phyloP scores from a whole-genome alignment of 106 monocot genomes.

The Acorus calamus region DNA sequence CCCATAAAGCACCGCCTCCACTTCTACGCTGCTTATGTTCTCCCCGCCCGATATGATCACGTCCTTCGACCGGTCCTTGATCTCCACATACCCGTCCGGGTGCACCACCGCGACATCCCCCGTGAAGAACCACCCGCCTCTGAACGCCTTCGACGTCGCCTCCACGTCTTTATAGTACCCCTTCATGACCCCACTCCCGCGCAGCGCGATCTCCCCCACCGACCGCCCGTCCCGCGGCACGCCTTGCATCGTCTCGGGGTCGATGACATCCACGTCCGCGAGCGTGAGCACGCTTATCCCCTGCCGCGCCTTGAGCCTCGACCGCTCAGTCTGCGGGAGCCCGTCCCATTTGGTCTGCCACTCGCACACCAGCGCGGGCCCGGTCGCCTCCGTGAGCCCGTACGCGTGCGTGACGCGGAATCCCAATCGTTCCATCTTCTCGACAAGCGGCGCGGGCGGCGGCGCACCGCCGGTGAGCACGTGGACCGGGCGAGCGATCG shows the following conservation, averaged over 20 bases:
- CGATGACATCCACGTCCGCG: slow-evolving; percentile 43
- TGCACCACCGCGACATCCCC: slow-evolving; percentile 74
- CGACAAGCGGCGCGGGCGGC: slow-evolving; percentile 51
- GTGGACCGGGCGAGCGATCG: slow-evolving; percentile 17
- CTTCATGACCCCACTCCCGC: slow-evolving; percentile 87
- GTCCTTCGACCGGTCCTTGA: slow-evolving; percentile 81
- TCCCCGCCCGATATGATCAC: slow-evolving; percentile 92
- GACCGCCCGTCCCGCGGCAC: slow-evolving; percentile 55
- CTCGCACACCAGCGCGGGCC: slow-evolving; percentile 72
- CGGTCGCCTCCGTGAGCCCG: slow-evolving; percentile 83
- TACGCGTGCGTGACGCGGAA: slow-evolving; percentile 74
- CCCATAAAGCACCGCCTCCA: slow-evolving; percentile 52
- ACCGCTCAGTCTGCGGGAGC: slow-evolving; percentile 9
- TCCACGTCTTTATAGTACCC: slow-evolving; percentile 63
- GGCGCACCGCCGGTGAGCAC: slow-evolving; percentile 79
- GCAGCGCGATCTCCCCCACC: slow-evolving; percentile 69
- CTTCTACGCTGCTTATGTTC: slow-evolving; percentile 93
- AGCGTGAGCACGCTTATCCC: slow-evolving; percentile 56
- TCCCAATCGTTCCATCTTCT: slow-evolving; percentile 45
- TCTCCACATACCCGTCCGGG: slow-evolving; percentile 73
- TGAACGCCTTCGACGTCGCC: slow-evolving; percentile 41
- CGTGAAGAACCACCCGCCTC: slow-evolving; percentile 63
- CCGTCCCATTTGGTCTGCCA: slow-evolving; percentile 59
- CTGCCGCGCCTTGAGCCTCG: slow-evolving; percentile 52
- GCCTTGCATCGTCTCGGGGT: slow-evolving; percentile 32